Evolutionary conservation across 2,329 filamentous ascomycete species (phyloP).

Genomic region (Alternaria solani): DNA sequence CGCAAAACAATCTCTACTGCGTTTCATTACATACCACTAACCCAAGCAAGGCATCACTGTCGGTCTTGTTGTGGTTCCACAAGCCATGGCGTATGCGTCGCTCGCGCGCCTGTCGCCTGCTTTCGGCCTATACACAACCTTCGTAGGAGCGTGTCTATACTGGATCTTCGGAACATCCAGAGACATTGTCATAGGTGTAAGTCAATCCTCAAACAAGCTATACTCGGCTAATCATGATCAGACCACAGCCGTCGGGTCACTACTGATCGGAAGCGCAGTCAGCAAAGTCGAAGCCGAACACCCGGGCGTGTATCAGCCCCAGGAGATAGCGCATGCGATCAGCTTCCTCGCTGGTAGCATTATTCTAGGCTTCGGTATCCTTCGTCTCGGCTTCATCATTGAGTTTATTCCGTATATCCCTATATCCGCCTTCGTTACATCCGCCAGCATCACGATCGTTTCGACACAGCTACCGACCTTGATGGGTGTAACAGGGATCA

Average conservation of each 20-base stretch:
- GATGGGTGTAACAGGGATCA: slow-evolving; percentile 78
- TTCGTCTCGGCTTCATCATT: slow-evolving; percentile 87
- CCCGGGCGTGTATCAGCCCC: slow-evolving; percentile 64
- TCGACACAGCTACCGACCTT: slow-evolving; percentile 81
- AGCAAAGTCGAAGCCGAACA: slow-evolving; percentile 65
- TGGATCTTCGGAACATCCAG: slow-evolving; percentile 98
- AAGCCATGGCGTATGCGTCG: slow-evolving; percentile 92
- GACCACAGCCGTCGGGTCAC: slow-evolving; percentile 95
- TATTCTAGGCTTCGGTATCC: slow-evolving; percentile 78
- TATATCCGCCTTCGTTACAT: slow-evolving; percentile 96
- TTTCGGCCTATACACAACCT: slow-evolving; percentile 91
- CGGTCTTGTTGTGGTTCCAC: slow-evolving; percentile 83
- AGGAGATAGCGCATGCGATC: slow-evolving; percentile 79
- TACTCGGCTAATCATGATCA: slow-evolving; percentile 46
- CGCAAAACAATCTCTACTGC: neutral
- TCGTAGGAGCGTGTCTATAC: slow-evolving; percentile 92
- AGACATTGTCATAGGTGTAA: slow-evolving; percentile 92
- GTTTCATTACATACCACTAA: neutral
- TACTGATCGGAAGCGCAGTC: slow-evolving; percentile 82
- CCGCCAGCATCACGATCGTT: slow-evolving; percentile 88
- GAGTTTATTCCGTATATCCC: slow-evolving; percentile 91
- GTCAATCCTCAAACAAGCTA: slow-evolving; percentile 44
- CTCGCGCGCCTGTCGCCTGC: slow-evolving; percentile 79
- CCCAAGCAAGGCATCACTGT: slow-evolving; percentile 63
- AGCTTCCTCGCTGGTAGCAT: slow-evolving; percentile 80